phyloP scores from a whole-genome alignment of 2,329 filamentous ascomycete species.

The Fusarium cicatricum region DNA sequence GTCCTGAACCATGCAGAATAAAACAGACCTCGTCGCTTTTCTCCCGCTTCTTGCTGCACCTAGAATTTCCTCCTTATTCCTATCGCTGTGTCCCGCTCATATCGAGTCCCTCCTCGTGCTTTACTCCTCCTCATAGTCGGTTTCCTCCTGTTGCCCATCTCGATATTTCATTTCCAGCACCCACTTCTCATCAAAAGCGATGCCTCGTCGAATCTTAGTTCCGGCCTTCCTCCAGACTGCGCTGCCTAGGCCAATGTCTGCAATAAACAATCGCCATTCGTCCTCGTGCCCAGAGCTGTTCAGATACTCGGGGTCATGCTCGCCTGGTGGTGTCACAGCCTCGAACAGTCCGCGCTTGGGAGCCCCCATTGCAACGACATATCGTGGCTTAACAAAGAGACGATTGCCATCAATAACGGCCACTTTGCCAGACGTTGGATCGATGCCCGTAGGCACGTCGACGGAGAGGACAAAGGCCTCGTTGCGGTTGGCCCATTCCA shows the following conservation, averaged over 20 bases:
- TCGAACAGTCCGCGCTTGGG: slow-evolving; percentile 86
- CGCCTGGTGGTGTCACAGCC: slow-evolving; percentile 67
- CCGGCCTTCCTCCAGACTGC: slow-evolving; percentile 87
- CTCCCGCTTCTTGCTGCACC: background rate
- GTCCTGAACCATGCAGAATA: slow-evolving; percentile 21
- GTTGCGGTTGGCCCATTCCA: slow-evolving; percentile 92
- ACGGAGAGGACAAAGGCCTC: slow-evolving; percentile 84
- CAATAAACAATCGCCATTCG: slow-evolving; percentile 82
- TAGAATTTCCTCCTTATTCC: background rate
- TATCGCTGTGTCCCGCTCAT: background rate
- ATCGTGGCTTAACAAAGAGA: slow-evolving; percentile 82
- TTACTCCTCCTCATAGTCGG: slow-evolving; percentile 39
- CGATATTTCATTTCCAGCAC: slow-evolving; percentile 73
- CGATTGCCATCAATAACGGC: slow-evolving; percentile 76
- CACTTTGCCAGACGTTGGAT: slow-evolving; percentile 76
- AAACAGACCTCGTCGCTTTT: slow-evolving; percentile 29
- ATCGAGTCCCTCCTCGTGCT: background rate
- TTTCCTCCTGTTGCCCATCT: slow-evolving; percentile 44
- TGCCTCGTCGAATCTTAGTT: slow-evolving; percentile 80
- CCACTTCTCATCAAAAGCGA: slow-evolving; percentile 91
- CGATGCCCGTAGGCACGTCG: slow-evolving; percentile 90
- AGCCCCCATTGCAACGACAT: slow-evolving; percentile 84
- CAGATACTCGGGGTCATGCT: slow-evolving; percentile 47
- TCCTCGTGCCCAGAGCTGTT: slow-evolving; percentile 54
- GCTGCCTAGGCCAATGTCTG: slow-evolving; percentile 85